phyloP scores from a whole-genome alignment of 805 yeast species.

The Starmerella khaoyaiensis region DNA sequence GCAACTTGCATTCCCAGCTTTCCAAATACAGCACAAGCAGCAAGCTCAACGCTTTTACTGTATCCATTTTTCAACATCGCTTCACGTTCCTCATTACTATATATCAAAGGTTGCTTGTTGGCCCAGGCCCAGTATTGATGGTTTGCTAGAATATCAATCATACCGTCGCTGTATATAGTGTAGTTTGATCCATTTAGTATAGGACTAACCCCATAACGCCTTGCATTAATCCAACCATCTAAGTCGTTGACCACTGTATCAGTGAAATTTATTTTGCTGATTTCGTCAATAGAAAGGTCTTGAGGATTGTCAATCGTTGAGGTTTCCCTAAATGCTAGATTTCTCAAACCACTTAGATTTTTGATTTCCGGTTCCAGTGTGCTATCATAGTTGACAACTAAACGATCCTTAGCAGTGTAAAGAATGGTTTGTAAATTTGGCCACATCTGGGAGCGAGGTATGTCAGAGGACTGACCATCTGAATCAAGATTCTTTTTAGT shows the following conservation, averaged over 20 bases:
- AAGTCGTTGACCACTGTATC: slow-evolving; percentile 7
- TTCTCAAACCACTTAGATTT: slow-evolving; percentile 1
- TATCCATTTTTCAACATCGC: slow-evolving; percentile 11
- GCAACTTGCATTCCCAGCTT: slow-evolving; percentile 48
- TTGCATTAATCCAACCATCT: slow-evolving; percentile 11
- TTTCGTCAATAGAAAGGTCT: slow-evolving; percentile 3
- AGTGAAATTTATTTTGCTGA: slow-evolving; percentile 9
- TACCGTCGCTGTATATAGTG: slow-evolving; percentile 6
- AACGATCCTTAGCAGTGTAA: slow-evolving; percentile 10
- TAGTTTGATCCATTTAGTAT: slow-evolving; percentile 35
- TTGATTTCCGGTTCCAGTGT: background rate
- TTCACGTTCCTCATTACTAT: slow-evolving; percentile 15
- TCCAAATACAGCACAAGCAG: slow-evolving; percentile 35
- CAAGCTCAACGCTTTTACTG: slow-evolving; percentile 9
- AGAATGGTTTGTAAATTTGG: slow-evolving; percentile 16
- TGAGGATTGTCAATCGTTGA: slow-evolving; percentile 7
- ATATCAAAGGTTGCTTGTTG: slow-evolving; percentile 36
- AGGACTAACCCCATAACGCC: slow-evolving; percentile 55
- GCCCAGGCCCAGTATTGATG: slow-evolving; percentile 66
- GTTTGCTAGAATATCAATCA: slow-evolving; percentile 17
- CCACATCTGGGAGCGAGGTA: slow-evolving; percentile 14
- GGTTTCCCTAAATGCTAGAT: slow-evolving; percentile 8
- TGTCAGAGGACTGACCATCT: background rate
- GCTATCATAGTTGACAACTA: slow-evolving; percentile 10
- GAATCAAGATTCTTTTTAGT: background rate